A percentile compares a stretch with the other conserved stretches of the same genome.
Evolutionary conservation across 306 rosid species (phyloP).

Genomic region (Sechiopsis laciniata): DNA sequence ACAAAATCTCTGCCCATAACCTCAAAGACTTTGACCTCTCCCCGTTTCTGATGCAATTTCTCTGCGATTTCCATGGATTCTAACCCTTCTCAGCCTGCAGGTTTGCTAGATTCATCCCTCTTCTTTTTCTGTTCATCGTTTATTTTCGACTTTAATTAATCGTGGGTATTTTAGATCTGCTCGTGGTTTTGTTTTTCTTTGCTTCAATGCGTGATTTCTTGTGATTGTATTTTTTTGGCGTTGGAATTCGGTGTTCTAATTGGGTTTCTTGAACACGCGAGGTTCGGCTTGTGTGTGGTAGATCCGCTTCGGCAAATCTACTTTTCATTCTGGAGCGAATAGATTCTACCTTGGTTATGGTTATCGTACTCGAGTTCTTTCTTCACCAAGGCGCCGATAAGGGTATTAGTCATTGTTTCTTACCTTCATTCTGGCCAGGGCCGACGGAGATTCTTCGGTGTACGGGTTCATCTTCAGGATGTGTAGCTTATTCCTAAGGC

Average conservation of each 20-base stretch:
- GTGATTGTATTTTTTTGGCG: neutral
- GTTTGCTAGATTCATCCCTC: conserved; percentile 18
- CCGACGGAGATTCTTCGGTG: neutral
- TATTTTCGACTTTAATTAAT: neutral
- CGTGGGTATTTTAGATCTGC: neutral
- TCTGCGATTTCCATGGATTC: conserved; percentile 25
- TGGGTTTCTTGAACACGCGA: neutral
- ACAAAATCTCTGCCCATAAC: conserved; percentile 11
- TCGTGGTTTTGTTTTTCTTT: neutral
- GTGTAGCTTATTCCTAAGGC: no score
- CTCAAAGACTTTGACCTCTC: conserved; percentile 16
- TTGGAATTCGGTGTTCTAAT: neutral
- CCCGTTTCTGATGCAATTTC: conserved; percentile 17
- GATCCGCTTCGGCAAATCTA: no score
- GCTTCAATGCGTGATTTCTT: neutral
- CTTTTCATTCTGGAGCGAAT: no score
- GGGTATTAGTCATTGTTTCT: no score
- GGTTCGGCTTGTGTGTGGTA: no score
- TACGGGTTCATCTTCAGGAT: no score
- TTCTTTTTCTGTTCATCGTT: neutral
- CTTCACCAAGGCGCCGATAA: no score
- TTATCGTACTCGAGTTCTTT: no score
- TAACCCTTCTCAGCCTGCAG: conserved; percentile 24
- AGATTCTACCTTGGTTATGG: no score
- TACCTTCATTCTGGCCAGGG: no score